Conservation (phyloP, 2,329 filamentous ascomycete genomes). For the Penicillium janthinellum region DNA sequence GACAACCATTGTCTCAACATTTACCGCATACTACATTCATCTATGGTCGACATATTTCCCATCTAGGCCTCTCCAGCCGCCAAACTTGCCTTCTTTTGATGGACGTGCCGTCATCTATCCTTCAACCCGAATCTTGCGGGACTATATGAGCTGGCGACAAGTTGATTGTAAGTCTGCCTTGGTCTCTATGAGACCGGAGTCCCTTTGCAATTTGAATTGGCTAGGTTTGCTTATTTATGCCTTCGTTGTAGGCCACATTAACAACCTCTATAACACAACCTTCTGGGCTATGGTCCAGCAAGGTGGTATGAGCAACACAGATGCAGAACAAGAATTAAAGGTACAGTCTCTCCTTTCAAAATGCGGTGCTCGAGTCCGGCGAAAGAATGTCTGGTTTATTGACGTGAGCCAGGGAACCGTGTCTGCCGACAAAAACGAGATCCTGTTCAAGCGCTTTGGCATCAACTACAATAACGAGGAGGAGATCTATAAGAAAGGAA, state of each 20-base stretch:
- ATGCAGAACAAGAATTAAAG: conserved; percentile 78
- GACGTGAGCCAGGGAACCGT: conserved; percentile 69
- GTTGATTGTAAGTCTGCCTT: conserved; percentile 74
- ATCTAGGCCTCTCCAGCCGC: conserved; percentile 67
- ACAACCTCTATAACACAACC: conserved; percentile 96
- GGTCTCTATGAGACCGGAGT: no score
- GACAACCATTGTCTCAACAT: conserved; percentile 87
- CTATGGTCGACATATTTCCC: conserved; percentile 78
- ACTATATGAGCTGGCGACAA: conserved; percentile 97
- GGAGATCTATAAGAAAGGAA: conserved; percentile 91
- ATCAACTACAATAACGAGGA: conserved; percentile 98
- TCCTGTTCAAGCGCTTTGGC: conserved; percentile 81
- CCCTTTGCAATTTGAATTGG: neutral
- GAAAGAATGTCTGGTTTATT: neutral
- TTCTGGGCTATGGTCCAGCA: conserved; percentile 87
- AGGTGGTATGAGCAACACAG: conserved; percentile 72
- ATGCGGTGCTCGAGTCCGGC: neutral
- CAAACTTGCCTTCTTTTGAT: conserved; percentile 82
- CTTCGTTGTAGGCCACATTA: conserved; percentile 75
- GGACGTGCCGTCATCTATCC: conserved; percentile 90
- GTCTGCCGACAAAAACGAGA: conserved; percentile 90
- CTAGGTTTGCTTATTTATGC: neutral
- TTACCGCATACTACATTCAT: conserved; percentile 86
- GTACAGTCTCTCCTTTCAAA: conserved; percentile 48
- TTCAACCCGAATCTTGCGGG: conserved; percentile 74